Evolutionary conservation across 495 filamentous ascomycete species (phyloP).

Genomic region (Hypoxylon fuscum): DNA sequence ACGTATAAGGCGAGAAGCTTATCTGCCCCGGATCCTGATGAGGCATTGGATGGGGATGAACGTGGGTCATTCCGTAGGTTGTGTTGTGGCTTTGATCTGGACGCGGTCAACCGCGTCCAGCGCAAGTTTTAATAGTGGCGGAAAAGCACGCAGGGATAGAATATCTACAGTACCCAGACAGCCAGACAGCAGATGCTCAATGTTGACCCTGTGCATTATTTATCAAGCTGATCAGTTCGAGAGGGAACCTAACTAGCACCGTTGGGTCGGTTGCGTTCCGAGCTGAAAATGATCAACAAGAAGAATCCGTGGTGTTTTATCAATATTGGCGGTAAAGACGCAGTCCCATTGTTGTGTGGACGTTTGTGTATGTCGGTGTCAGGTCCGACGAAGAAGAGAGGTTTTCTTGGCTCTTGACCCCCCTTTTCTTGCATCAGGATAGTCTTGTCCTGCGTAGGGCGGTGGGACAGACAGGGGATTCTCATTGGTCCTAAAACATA

Average conservation of each 20-base stretch:
- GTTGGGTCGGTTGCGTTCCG: not conserved
- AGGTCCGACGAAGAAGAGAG: slow-evolving; percentile 16
- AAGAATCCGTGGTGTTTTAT: not conserved
- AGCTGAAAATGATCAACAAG: slow-evolving; percentile 8
- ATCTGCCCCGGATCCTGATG: slow-evolving; percentile 13
- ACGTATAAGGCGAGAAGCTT: not conserved
- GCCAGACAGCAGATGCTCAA: no score
- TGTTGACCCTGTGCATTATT: not conserved
- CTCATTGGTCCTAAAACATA: slow-evolving; percentile 28
- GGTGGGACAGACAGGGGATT: slow-evolving; percentile 11
- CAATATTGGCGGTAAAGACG: slow-evolving; percentile 3
- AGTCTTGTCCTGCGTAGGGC: slow-evolving; percentile 26
- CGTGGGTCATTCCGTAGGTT: slow-evolving; percentile 29
- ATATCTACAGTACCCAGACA: slow-evolving; percentile 5
- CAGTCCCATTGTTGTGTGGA: not conserved
- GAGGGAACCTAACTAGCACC: no score
- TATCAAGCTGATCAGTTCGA: slow-evolving; percentile 8
- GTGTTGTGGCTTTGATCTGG: slow-evolving; percentile 19
- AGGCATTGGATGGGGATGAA: slow-evolving; percentile 27
- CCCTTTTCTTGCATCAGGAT: slow-evolving; percentile 38
- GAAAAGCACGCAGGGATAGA: slow-evolving; percentile 34
- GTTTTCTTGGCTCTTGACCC: slow-evolving; percentile 27
- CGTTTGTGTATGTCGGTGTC: slow-evolving; percentile 20
- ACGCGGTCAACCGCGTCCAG: slow-evolving; percentile 37
- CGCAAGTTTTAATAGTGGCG: slow-evolving; percentile 31